Base-by-base conservation (phyloP, 352 stramenopile genomes). In the Globisporangium sylvaticum region DNA sequence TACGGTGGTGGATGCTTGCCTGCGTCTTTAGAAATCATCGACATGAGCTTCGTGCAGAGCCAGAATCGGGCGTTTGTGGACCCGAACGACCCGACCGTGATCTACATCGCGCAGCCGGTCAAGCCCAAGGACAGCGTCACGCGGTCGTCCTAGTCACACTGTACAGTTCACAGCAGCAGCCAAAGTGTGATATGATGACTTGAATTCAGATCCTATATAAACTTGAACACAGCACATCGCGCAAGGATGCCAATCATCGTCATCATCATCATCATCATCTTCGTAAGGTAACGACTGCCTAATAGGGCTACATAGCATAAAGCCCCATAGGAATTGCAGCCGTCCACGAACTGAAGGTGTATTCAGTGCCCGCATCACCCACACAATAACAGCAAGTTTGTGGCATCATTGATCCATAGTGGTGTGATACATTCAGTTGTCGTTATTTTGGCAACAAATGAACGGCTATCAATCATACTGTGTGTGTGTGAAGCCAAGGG, bases 41-140 rank as follows among this genome's bases (percentile, higher is more conserved):
- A 94, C 66, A 67, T 82, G 72, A 79, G 55, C 53, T 94, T 92
- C 66, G 81, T 93, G 32, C 80, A 88, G 48, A 92, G 69, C 71
- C 87, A 93, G 72, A 89, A 93, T 57, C 89, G 88, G 50, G 87
- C 87, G 9, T 95, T 91, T 74, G 83, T 95, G 25, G 87, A 95
- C 57, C 88, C 88, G 46, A 95, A 94, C 76, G 88, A 96, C 56
- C 88, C 88, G 4, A 91, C 85, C 2, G 76, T 92, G 34, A 89
- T 95, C 72, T 95, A 94, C 68, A 86, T 94, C 34, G 76, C 79
- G 9, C 87, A 95, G 66, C 85, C 87, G 15, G 76, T 84, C 42
- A 81, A 76, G 50, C 75, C 72, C 25, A 70, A 62, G 15, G 39
- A 46, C 55, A 60, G 58, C 57, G 18, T 42, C 15, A 66, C 39